Percentiles rank a stretch among this genome's conserved stretches.
Evolutionary conservation across 495 filamentous ascomycete species (phyloP).

Genomic region (Neurospora cerealis): DNA sequence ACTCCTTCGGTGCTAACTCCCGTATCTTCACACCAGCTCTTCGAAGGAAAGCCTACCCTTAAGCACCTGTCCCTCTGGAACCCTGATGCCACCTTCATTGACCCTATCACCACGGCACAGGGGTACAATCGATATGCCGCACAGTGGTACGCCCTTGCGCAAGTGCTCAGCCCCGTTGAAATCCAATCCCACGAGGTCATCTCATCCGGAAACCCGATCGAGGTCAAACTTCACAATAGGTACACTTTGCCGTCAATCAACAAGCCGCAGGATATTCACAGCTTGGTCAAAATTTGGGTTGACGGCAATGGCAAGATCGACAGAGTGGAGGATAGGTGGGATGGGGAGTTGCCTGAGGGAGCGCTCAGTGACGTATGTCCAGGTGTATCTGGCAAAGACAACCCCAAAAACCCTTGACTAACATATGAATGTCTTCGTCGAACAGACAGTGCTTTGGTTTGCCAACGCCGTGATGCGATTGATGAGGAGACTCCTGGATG

Average conservation of each 20-base stretch:
- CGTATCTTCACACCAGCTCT: constrained; percentile 31
- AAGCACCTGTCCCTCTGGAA: constrained; percentile 47
- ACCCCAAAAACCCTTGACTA: background rate
- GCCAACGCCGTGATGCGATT: background rate
- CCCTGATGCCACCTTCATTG: constrained; percentile 35
- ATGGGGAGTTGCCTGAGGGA: constrained; percentile 41
- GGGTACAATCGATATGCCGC: constrained; percentile 41
- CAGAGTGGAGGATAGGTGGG: constrained; percentile 48
- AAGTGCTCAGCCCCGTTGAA: constrained; percentile 24
- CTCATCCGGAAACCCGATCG: constrained; percentile 44
- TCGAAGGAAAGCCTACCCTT: constrained; percentile 45
- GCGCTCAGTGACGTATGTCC: constrained; percentile 38
- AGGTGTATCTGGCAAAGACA: background rate
- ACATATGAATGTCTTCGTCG: background rate
- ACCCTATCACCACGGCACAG: constrained; percentile 41
- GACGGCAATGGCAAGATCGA: constrained; percentile 36
- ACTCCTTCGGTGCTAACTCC: background rate
- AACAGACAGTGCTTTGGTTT: background rate
- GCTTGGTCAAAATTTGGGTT: constrained; percentile 36
- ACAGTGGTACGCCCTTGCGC: constrained; percentile 37
- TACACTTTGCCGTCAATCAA: constrained; percentile 45
- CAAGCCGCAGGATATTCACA: constrained; percentile 42
- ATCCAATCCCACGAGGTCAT: constrained; percentile 40
- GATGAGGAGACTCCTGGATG: background rate
- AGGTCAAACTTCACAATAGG: constrained; percentile 38